Base-by-base conservation (phyloP, 176 grass and related monocot genomes). In the Oropetium thomaeum region DNA sequence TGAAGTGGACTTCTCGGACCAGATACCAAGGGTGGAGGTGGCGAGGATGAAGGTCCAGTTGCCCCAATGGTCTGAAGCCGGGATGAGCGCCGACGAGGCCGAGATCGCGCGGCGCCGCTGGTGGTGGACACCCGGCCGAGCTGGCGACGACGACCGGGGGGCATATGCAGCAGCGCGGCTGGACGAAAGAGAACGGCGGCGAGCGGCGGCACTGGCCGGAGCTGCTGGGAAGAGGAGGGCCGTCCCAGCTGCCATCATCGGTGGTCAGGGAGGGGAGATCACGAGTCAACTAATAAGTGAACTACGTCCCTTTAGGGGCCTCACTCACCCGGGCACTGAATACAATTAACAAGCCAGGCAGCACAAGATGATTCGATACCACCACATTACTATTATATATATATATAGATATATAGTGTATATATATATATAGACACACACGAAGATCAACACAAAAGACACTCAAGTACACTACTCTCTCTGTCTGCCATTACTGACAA, bases 41-140 rank as follows among this genome's bases (percentile, higher is more conserved):
- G 74, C 39, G 22, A 96, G 81, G 69, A 96, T 87, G 63, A 88
- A 82, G 66, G 87, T 92, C 89, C 86, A 87, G 89, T 87, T 96
- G 65, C 89, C 87, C 93, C 89, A 92, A 58, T 92, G 84, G 65
- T 92, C 86, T 11, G 70, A 25, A n/a, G 86, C 86, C 32, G 86
- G 78, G 4, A 96, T 82, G 28, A 96, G 38, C 26, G 8, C 7
- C 13, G 44, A 52, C 11, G 41, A 32, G 49, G 29, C 65, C 26
- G 2, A 2, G 16, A 60, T 1, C 42, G 14, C 42, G 65, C 49
- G 67, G 65, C 67, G 67, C 25, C 30, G 45, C 15, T 10, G 42
- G 2, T 48, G 44, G 15, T 8, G 44, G 44, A 12, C 10, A 33
- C 29, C n/a, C n/a, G n/a, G n/a, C n/a, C n/a, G n/a, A n/a, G n/a